These are phyloP conservation scores for Collybiopsis confluens DNA, from an alignment of 768 basidiomycete species.

Conservation along the genomic window DNA sequence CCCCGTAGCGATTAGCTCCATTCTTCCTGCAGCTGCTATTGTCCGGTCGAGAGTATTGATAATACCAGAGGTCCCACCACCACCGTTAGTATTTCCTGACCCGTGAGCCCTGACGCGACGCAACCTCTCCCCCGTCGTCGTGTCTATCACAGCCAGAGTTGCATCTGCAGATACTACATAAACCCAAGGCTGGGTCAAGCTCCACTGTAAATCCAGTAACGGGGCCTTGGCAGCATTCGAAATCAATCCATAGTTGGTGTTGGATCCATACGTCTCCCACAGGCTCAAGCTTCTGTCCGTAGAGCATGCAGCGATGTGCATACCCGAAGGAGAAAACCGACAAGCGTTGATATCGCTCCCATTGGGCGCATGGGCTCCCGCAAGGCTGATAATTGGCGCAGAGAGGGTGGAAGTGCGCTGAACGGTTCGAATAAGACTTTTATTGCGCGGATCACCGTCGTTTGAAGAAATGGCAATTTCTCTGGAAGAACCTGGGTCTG, in stretches of 20 bases:
- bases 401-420: constrained; percentile 91
- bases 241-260: constrained; percentile 88
- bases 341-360: constrained; percentile 87
- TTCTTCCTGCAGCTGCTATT: constrained; percentile 76
- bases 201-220: constrained; percentile 91
- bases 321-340: constrained; percentile 91
- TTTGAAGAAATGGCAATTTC: constrained; percentile 78
- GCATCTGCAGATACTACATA: constrained; percentile 93
- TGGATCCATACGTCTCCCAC: constrained; percentile 90
- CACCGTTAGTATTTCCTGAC: too few relatives aligned
- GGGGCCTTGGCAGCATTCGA: constrained; percentile 84
- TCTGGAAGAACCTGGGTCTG: constrained; percentile 29
- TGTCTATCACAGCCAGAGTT: constrained; percentile 68
- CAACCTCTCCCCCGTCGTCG: constrained; percentile 78
- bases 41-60: constrained; percentile 88
- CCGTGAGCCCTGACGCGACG: constrained; percentile 79
- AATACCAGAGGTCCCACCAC: constrained; percentile 51
- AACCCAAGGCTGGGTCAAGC: constrained; percentile 63
- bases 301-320: constrained; percentile 90
- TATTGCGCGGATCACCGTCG: constrained; percentile 60
- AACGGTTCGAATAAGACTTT: constrained; percentile 78
- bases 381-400: constrained; percentile 89
- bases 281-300: constrained; percentile 90
- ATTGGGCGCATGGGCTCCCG: constrained; percentile 82
- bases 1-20: constrained; percentile 82